These are phyloP conservation scores for Thelonectria discophora DNA, from an alignment of 2,329 filamentous ascomycete genomes.

Conservation along the genomic window DNA sequence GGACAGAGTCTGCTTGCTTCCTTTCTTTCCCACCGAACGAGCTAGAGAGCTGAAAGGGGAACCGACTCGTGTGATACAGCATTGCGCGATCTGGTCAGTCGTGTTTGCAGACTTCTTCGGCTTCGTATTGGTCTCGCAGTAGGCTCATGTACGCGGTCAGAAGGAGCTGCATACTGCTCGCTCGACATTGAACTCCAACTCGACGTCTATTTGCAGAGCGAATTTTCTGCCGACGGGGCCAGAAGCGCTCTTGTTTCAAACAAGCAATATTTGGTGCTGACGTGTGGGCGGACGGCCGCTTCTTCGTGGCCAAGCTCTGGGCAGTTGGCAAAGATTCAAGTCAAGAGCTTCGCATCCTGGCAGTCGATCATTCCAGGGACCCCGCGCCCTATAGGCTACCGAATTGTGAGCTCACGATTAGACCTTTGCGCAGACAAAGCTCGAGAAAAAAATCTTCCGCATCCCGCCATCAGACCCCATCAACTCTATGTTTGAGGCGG, in stretches of 20 bases:
- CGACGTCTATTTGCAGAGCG: neutral
- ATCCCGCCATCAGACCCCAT: neutral
- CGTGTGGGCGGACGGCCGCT: neutral
- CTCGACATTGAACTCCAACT: neutral
- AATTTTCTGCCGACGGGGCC: neutral
- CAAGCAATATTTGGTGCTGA: neutral
- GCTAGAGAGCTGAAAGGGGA: neutral
- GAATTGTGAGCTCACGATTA: neutral
- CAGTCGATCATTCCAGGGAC: conserved; percentile 32
- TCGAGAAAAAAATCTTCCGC: neutral
- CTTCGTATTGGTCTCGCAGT: neutral
- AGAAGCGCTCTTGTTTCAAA: neutral
- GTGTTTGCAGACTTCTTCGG: neutral
- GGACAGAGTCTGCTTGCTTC: neutral
- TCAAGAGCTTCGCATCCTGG: conserved; percentile 20
- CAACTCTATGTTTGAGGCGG: neutral
- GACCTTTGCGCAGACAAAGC: neutral
- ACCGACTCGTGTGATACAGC: neutral
- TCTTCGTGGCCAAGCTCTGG: neutral
- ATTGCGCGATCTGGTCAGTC: neutral
- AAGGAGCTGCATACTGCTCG: neutral
- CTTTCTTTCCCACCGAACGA: neutral
- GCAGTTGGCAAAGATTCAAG: neutral
- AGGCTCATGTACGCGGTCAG: neutral
- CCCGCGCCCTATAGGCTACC: neutral